phyloP scores from a whole-genome alignment of 202 grass and related monocot species.

The Schoenoplectus triqueter region DNA sequence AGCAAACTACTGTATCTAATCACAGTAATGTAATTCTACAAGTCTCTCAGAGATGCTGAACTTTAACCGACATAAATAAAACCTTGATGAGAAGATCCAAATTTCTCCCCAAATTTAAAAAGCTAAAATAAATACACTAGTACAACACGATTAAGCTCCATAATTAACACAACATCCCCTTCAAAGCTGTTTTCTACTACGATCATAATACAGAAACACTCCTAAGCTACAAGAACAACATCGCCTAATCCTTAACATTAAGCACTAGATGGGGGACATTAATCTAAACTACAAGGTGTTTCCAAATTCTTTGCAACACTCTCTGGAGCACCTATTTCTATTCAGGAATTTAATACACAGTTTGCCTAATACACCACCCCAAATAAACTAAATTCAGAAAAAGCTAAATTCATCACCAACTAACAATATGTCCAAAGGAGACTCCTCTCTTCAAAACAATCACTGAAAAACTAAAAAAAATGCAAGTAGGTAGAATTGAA shows the following conservation, averaged over 20 bases:
- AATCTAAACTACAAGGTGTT: conserved; percentile 32
- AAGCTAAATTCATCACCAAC: conserved; percentile 32
- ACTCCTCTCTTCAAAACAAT: conserved; percentile 31
- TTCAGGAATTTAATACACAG: conserved; percentile 33
- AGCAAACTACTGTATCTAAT: neutral
- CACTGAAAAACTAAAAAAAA: conserved; percentile 20
- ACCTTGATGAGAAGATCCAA: neutral
- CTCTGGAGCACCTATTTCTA: neutral
- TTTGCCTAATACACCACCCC: conserved; percentile 16
- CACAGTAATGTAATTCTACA: neutral
- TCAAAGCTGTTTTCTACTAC: conserved; percentile 31
- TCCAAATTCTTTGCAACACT: conserved; percentile 25
- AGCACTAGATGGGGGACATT: conserved; percentile 3
- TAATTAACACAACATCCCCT: conserved; percentile 37
- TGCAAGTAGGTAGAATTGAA: conserved; percentile 23
- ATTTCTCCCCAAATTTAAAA: too few relatives aligned
- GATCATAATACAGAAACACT: conserved; percentile 27
- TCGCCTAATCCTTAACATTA: conserved; percentile 34
- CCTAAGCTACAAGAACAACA: conserved; percentile 37
- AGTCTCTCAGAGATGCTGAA: neutral
- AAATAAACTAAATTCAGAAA: conserved; percentile 27
- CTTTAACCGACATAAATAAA: neutral
- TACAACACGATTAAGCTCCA: conserved; percentile 35
- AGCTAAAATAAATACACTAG: conserved; percentile 29
- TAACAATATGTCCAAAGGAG: conserved; percentile 32